These are phyloP conservation scores for Penicillium janthinellum DNA, from an alignment of 2,329 filamentous ascomycete species.

Conservation along the genomic window DNA sequence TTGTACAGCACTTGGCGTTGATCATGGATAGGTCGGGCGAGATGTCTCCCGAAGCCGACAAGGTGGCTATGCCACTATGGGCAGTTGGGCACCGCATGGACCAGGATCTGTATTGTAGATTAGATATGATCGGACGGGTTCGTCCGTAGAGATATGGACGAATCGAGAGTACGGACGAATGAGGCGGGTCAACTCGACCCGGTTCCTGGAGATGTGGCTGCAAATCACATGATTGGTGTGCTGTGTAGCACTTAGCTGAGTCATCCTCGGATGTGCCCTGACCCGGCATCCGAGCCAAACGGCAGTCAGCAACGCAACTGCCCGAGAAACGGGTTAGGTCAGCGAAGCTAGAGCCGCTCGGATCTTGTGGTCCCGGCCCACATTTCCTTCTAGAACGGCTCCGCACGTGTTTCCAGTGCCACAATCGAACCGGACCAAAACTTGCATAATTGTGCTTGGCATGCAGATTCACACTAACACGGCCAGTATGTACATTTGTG, in stretches of 20 bases:
- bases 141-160: background rate
- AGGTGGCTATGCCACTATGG: background rate
- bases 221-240: background rate
- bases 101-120: background rate
- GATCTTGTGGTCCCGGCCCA: conserved; percentile 1
- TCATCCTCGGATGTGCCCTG: conserved; percentile 2
- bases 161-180: background rate
- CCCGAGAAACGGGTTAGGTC: background rate
- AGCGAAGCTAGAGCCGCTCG: conserved; percentile 4
- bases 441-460: background rate
- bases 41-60: background rate
- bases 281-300: conserved; percentile 3
- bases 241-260: background rate
- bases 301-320: background rate
- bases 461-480: background rate
- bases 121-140: background rate
- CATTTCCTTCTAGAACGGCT: conserved; percentile 2
- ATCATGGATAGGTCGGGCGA: background rate
- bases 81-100: background rate
- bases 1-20: background rate
- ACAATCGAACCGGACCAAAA: background rate
- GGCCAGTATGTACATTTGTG: background rate
- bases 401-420: background rate
- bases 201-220: background rate
- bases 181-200: background rate